Conservation (phyloP, 768 basidiomycete species). For the Macrolepiota dolichaula region DNA sequence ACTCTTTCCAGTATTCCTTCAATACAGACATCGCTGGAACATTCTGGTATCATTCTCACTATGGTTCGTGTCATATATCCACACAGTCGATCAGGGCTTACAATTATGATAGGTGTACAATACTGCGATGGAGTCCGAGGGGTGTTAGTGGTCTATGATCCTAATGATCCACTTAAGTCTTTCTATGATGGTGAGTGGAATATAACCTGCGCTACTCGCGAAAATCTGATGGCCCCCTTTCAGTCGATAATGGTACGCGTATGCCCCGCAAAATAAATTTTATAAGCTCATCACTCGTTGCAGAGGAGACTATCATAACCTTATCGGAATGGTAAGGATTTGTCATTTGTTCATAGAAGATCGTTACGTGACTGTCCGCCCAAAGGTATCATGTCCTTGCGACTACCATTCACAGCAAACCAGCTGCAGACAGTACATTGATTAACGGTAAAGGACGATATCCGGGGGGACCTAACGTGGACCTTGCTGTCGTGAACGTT, state of each 20-base stretch:
- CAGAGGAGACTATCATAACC: constrained; percentile 40
- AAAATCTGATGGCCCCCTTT: background rate
- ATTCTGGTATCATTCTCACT: constrained; percentile 35
- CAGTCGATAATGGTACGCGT: background rate
- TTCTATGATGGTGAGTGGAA: constrained; percentile 25
- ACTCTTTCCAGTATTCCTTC: constrained; percentile 45
- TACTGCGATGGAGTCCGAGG: constrained; percentile 24
- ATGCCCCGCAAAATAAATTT: background rate
- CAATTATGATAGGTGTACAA: constrained; percentile 13
- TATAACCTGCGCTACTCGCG: background rate
- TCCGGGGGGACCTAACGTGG: constrained; percentile 32
- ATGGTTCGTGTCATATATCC: constrained; percentile 16
- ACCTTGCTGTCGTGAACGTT: constrained; percentile 45
- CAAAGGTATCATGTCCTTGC: constrained; percentile 34
- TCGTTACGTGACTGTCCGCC: background rate
- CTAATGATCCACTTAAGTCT: constrained; percentile 15
- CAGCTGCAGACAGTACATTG: constrained; percentile 36
- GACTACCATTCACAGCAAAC: constrained; percentile 16
- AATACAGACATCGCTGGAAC: constrained; percentile 25
- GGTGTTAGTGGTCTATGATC: constrained; percentile 20
- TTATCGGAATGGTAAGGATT: constrained; percentile 43
- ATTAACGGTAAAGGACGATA: constrained; percentile 54
- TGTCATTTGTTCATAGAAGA: background rate
- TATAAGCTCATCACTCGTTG: background rate
- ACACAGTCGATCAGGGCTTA: background rate